Conservation (phyloP, 78 protist species). For the Dictyostelium brefeldianum region DNA sequence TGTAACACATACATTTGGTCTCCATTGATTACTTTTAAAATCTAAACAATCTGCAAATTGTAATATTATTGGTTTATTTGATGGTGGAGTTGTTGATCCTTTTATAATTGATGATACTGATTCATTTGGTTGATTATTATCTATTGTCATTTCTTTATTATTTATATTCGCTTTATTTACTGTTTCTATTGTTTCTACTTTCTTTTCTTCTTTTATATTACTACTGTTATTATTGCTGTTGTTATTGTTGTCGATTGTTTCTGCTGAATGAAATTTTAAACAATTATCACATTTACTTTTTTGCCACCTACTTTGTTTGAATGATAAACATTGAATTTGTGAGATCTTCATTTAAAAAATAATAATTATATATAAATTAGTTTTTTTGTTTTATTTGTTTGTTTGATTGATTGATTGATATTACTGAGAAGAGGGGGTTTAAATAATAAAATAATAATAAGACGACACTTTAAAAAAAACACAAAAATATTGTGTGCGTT, state of each 20-base stretch:
- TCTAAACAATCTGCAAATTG: conserved; percentile 10
- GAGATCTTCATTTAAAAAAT: background rate
- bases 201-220: background rate
- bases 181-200: background rate
- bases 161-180: background rate
- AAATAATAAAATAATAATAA: too few relatives aligned
- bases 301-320: conserved; percentile 55
- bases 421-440: too few relatives aligned
- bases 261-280: conserved; percentile 10
- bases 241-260: background rate
- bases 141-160: background rate
- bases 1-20: conserved; percentile 37
- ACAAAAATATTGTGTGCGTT: too few relatives aligned
- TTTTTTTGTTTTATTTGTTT: too few relatives aligned
- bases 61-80: background rate
- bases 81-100: background rate
- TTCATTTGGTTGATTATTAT: background rate
- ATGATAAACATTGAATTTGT: conserved; percentile 20
- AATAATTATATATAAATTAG: too few relatives aligned
- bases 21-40: conserved; percentile 60
- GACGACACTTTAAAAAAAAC: too few relatives aligned
- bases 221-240: background rate
- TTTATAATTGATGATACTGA: background rate
- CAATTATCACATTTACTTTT: conserved; percentile 39
- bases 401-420: too few relatives aligned